Evolutionary conservation across 352 stramenopile genomes (phyloP).

Genomic region (Phytopythium delawarense): DNA sequence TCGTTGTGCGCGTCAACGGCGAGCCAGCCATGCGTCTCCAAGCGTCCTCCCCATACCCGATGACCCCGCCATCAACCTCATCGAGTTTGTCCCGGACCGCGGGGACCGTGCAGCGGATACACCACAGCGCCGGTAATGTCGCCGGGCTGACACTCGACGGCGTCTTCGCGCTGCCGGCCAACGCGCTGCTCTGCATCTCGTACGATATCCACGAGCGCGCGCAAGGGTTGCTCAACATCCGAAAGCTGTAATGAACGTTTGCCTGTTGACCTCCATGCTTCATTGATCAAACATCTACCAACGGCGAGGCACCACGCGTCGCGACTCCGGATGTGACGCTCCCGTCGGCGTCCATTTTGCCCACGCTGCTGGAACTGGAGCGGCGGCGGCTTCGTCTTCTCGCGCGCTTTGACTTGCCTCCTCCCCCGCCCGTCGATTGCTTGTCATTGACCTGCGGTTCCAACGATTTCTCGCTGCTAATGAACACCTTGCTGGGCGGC

Average conservation of each 20-base stretch:
- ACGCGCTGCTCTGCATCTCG: constrained; percentile 39
- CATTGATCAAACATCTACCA: not conserved
- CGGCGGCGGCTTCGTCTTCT: not conserved
- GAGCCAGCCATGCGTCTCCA: constrained; percentile 32
- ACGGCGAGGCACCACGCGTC: not conserved
- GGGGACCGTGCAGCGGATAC: constrained; percentile 24
- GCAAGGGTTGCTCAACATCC: constrained; percentile 67
- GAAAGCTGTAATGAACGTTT: constrained; percentile 42
- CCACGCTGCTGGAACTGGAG: not conserved
- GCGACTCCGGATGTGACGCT: not conserved
- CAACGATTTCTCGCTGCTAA: not conserved
- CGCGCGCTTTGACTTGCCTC: not conserved
- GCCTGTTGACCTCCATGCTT: not conserved
- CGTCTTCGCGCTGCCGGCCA: constrained; percentile 54
- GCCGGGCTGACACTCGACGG: constrained; percentile 42
- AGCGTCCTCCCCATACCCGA: not conserved
- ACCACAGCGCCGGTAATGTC: constrained; percentile 60
- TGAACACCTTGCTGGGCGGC: not conserved
- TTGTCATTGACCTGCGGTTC: not conserved
- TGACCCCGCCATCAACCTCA: not conserved
- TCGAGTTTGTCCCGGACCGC: not conserved
- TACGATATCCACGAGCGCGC: constrained; percentile 70
- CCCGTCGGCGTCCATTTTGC: not conserved
- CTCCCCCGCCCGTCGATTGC: not conserved
- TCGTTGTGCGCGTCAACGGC: constrained; percentile 62